Evolutionary conservation across 2,329 filamentous ascomycete genomes (phyloP).

Genomic region (Fusarium haematococcum): DNA sequence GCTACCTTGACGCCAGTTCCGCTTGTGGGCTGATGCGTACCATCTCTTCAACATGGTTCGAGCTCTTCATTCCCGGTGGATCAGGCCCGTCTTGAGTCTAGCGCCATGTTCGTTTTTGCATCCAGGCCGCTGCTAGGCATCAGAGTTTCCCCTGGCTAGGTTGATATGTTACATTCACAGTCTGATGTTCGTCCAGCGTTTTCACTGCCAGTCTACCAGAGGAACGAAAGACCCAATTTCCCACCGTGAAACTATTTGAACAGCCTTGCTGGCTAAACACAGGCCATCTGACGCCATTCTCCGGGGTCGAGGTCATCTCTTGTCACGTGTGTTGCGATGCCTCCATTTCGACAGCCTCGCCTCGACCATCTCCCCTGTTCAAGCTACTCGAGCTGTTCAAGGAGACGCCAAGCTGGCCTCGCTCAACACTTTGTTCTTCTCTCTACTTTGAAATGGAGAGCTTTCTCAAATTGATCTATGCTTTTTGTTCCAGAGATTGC

Average conservation of each 20-base stretch:
- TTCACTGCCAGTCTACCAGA: background rate
- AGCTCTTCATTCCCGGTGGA: conserved; percentile 33
- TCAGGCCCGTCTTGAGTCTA: conserved; percentile 22
- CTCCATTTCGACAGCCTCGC: background rate
- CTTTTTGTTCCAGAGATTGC: background rate
- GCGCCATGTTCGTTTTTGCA: conserved; percentile 15
- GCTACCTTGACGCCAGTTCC: conserved; percentile 13
- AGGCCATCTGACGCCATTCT: conserved; percentile 29
- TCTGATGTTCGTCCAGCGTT: background rate
- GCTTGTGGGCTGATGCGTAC: conserved; percentile 35
- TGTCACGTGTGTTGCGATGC: background rate
- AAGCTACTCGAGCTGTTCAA: background rate
- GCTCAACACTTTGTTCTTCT: background rate
- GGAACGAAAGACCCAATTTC: conserved; percentile 6
- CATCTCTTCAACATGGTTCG: conserved; percentile 33
- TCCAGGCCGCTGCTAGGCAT: conserved; percentile 15
- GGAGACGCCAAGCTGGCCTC: background rate
- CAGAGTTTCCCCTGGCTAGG: conserved; percentile 20
- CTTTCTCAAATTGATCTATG: background rate
- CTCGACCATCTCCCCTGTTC: background rate
- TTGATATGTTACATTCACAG: background rate
- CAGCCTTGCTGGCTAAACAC: conserved; percentile 9
- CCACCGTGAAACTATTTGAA: conserved; percentile 11
- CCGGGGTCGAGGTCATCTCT: conserved; percentile 1
- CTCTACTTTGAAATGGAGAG: background rate